Percentiles rank a stretch among this genome's conserved stretches.
phyloP scores from a whole-genome alignment of 169 alveolate genomes.

The Cryptosporidium parvum region DNA sequence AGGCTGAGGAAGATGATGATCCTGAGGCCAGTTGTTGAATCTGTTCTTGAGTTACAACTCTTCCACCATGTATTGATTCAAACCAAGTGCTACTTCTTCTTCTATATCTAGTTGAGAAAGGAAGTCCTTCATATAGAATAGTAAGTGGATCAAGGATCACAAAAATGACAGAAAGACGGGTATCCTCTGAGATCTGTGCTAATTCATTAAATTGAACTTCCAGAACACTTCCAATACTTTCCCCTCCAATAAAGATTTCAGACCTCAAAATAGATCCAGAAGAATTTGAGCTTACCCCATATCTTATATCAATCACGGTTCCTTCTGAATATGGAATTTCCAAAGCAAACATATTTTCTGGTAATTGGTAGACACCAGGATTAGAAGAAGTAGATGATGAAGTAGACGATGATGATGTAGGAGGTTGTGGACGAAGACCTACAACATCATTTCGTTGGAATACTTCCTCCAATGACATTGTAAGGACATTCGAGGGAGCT shows the following conservation, averaged over 20 bases:
- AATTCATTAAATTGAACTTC: constrained; percentile 90
- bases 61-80: constrained; percentile 42
- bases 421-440: constrained; percentile 86
- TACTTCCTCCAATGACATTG: constrained; percentile 86
- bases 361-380: constrained; percentile 4
- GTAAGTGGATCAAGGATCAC: constrained; percentile 88
- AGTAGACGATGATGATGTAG: constrained; percentile 83
- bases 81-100: constrained; percentile 75
- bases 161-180: constrained; percentile 89
- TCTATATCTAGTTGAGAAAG: constrained; percentile 81
- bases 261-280: constrained; percentile 83
- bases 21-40: not conserved
- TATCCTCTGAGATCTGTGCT: constrained; percentile 86
- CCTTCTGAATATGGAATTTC: constrained; percentile 60
- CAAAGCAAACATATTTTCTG: constrained; percentile 67
- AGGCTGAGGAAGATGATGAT: not conserved
- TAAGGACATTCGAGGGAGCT: constrained; percentile 91
- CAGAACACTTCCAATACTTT: constrained; percentile 90
- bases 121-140: constrained; percentile 85
- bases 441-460: constrained; percentile 92
- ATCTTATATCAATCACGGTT: constrained; percentile 68
- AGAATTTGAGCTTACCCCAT: constrained; percentile 61
- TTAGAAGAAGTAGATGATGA: constrained; percentile 67
- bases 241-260: constrained; percentile 90
- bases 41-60: constrained; percentile 35